Evolutionary conservation across 2,329 filamentous ascomycete genomes (phyloP).

Genomic region (Aspergillus luchuensis): DNA sequence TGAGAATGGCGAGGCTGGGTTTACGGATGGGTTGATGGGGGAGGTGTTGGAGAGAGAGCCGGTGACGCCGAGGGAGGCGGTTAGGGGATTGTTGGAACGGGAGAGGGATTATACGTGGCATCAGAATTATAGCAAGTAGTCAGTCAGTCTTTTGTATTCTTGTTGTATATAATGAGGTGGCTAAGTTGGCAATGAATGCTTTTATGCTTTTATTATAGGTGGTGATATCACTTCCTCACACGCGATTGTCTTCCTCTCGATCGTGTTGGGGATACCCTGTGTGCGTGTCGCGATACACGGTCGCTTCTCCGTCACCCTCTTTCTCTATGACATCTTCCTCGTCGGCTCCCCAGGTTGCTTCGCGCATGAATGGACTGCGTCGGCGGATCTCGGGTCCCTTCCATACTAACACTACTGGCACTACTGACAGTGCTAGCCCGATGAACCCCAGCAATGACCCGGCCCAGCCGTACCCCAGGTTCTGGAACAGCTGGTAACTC

Average conservation of each 20-base stretch:
- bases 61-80: slow-evolving; percentile 41
- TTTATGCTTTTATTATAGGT: too few relatives aligned
- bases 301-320: not conserved
- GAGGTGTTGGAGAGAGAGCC: slow-evolving; percentile 50
- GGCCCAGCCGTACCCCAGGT: slow-evolving; percentile 48
- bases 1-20: slow-evolving; percentile 45
- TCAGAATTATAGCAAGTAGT: slow-evolving; percentile 42
- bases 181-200: too few relatives aligned
- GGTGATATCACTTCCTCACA: too few relatives aligned
- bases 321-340: slow-evolving; percentile 9
- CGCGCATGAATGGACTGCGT: slow-evolving; percentile 35
- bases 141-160: not conserved
- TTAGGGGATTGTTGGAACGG: slow-evolving; percentile 32
- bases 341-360: slow-evolving; percentile 26
- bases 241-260: too few relatives aligned
- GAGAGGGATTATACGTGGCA: slow-evolving; percentile 48
- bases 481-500: slow-evolving; percentile 43
- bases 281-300: not conserved
- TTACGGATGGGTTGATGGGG: slow-evolving; percentile 46
- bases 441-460: slow-evolving; percentile 48
- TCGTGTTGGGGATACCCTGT: slow-evolving; percentile 2
- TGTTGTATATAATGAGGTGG: not conserved
- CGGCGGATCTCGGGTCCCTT: slow-evolving; percentile 44
- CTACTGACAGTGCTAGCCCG: slow-evolving; percentile 41
- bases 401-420: slow-evolving; percentile 45